Evolutionary conservation across 202 grass and related monocot species (phyloP).

Genomic region (Elaeis oleifera): DNA sequence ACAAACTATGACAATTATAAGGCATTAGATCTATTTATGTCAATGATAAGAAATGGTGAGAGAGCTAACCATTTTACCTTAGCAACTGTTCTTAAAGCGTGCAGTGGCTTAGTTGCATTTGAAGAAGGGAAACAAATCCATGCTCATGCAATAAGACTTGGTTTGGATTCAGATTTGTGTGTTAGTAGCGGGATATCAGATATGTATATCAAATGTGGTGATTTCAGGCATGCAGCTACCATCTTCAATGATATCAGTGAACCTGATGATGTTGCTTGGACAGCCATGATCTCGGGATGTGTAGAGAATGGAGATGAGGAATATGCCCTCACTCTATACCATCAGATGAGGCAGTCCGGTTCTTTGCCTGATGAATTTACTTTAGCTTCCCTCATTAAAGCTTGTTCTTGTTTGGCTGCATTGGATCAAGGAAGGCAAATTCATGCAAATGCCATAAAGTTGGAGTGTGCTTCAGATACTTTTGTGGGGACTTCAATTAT

Average conservation of each 20-base stretch:
- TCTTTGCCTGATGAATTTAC: slow-evolving; percentile 20
- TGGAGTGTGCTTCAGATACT: slow-evolving; percentile 18
- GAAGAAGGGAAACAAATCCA: slow-evolving; percentile 20
- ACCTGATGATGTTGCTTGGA: slow-evolving; percentile 29
- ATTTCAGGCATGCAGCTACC: slow-evolving; percentile 5
- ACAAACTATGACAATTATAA: neutral
- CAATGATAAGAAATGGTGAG: slow-evolving; percentile 13
- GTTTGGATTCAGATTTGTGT: slow-evolving; percentile 22
- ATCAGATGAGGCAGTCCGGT: slow-evolving; percentile 21
- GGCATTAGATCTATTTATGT: slow-evolving; percentile 19
- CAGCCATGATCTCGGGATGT: slow-evolving; percentile 25
- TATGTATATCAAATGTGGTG: slow-evolving; percentile 26
- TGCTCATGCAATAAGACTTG: slow-evolving; percentile 16
- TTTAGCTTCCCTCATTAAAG: slow-evolving; percentile 22
- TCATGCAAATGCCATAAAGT: slow-evolving; percentile 21
- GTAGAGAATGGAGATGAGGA: slow-evolving; percentile 24
- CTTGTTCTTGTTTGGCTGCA: slow-evolving; percentile 24
- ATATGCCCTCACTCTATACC: slow-evolving; percentile 16
- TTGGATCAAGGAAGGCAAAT: slow-evolving; percentile 21
- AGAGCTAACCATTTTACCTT: slow-evolving; percentile 23
- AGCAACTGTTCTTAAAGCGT: slow-evolving; percentile 21
- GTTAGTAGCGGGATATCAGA: slow-evolving; percentile 22
- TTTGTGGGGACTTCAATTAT: slow-evolving; percentile 24
- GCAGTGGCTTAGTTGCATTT: slow-evolving; percentile 16
- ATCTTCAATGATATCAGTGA: slow-evolving; percentile 9